phyloP scores from a whole-genome alignment of 2,329 filamentous ascomycete genomes.

The Fusarium staphyleae region DNA sequence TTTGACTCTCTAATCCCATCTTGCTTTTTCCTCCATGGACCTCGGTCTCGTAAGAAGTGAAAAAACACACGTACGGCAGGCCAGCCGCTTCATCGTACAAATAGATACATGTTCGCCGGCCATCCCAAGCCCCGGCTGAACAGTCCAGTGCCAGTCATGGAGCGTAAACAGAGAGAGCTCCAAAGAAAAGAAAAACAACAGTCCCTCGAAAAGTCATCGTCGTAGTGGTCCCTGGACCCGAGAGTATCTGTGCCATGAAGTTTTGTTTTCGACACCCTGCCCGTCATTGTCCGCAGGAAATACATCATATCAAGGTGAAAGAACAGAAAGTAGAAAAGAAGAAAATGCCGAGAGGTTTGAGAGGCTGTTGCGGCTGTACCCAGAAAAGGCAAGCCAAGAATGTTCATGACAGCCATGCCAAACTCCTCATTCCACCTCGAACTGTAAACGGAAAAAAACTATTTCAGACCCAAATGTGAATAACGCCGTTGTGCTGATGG shows the following conservation, averaged over 20 bases:
- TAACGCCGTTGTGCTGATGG: conserved; percentile 43
- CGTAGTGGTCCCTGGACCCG: conserved; percentile 19
- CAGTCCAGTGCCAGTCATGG: conserved; percentile 14
- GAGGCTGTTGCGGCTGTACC: conserved; percentile 20
- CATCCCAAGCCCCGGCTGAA: conserved; percentile 1
- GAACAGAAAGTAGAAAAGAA: conserved; percentile 5
- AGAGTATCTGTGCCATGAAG: conserved; percentile 20
- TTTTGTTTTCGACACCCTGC: conserved; percentile 22
- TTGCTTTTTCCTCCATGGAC: conserved; percentile 12
- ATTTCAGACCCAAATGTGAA: conserved; percentile 36
- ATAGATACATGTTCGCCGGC: conserved; percentile 16
- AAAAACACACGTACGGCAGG: conserved; percentile 6
- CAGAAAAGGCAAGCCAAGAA: conserved; percentile 22
- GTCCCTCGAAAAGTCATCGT: conserved; percentile 8
- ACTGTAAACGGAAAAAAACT: conserved; percentile 32
- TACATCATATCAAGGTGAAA: conserved; percentile 9
- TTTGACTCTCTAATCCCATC: conserved; percentile 30
- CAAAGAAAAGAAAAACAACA: conserved; percentile 2
- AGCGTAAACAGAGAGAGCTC: conserved; percentile 22
- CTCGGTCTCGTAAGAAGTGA: conserved; percentile 15
- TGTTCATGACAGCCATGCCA: conserved; percentile 1
- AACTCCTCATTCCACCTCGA: conserved; percentile 3
- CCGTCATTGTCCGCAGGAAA: conserved; percentile 15
- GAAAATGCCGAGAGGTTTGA: conserved; percentile 2
- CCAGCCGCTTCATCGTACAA: conserved; percentile 27